These are phyloP conservation scores for Lepidium africanum DNA, from an alignment of 345 rosid genomes.

Conservation along the genomic window DNA sequence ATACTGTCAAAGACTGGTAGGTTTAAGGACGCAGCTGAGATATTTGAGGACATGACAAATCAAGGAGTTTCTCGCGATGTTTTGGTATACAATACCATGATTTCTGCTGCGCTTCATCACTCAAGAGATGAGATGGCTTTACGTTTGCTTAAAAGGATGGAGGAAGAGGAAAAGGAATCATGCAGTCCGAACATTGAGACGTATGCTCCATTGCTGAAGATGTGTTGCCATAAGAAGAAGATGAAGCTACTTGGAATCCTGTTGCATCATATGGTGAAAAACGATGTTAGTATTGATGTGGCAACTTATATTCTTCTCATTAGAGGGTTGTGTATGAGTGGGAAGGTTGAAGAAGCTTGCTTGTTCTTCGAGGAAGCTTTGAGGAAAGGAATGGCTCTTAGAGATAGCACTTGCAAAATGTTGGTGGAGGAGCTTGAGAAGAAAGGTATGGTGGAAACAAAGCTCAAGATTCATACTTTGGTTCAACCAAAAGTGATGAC, in stretches of 20 bases:
- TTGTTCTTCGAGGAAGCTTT: slow-evolving; percentile 58
- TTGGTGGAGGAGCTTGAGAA: slow-evolving; percentile 48
- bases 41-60: slow-evolving; percentile 66
- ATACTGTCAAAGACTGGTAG: slow-evolving; percentile 61
- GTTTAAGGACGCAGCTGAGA: slow-evolving; percentile 53
- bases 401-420: slow-evolving; percentile 37
- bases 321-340: slow-evolving; percentile 46
- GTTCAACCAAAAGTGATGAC: slow-evolving; percentile 16
- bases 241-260: slow-evolving; percentile 55
- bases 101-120: slow-evolving; percentile 45
- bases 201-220: slow-evolving; percentile 58
- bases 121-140: slow-evolving; percentile 55
- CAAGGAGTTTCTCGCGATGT: slow-evolving; percentile 53
- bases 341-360: slow-evolving; percentile 57
- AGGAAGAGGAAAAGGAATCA: slow-evolving; percentile 35
- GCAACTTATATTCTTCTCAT: slow-evolving; percentile 53
- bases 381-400: slow-evolving; percentile 58
- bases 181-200: slow-evolving; percentile 55
- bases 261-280: slow-evolving; percentile 61
- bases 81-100: slow-evolving; percentile 51
- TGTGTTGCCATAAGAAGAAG: slow-evolving; percentile 64
- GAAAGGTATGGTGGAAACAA: slow-evolving; percentile 40
- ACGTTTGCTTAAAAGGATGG: slow-evolving; percentile 59
- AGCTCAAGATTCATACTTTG: slow-evolving; percentile 42
- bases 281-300: slow-evolving; percentile 52